Conservation (phyloP, 805 yeast species). For the Saccharomycopsis malanga region DNA sequence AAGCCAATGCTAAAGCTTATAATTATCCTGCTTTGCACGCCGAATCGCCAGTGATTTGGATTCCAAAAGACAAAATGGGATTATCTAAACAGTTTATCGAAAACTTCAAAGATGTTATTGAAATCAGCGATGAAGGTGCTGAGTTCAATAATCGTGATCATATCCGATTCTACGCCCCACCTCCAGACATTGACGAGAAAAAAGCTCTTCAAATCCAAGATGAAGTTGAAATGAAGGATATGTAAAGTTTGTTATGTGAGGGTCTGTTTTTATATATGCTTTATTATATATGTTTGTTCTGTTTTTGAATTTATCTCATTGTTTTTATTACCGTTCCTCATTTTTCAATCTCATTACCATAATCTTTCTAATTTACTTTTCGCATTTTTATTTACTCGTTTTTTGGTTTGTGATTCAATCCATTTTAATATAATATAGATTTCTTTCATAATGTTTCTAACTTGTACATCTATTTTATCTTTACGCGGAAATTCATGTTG, state of each 20-base stretch:
- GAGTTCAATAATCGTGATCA: conserved; percentile 45
- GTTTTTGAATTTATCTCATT: neutral
- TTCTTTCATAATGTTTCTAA: too few relatives aligned
- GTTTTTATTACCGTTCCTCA: neutral
- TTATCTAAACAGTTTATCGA: conserved; percentile 56
- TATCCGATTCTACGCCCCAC: conserved; percentile 42
- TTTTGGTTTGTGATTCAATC: neutral
- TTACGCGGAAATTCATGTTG: too few relatives aligned
- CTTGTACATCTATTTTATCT: too few relatives aligned
- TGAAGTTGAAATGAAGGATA: conserved; percentile 1
- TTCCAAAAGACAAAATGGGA: conserved; percentile 86
- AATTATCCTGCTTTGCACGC: conserved; percentile 68
- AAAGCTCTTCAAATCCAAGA: neutral
- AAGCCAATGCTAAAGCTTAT: conserved; percentile 57
- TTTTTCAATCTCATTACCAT: neutral
- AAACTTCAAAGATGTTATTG: conserved; percentile 46
- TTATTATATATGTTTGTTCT: neutral
- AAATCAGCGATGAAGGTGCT: conserved; percentile 64
- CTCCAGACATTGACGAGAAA: conserved; percentile 33
- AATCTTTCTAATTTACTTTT: neutral
- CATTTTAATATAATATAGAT: too few relatives aligned
- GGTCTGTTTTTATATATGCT: neutral
- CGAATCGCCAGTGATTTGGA: conserved; percentile 75
- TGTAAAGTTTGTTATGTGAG: neutral
- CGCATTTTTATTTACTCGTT: neutral